Evolutionary conservation across 2,329 filamentous ascomycete species (phyloP).

Genomic region (Cladosporium sp.): DNA sequence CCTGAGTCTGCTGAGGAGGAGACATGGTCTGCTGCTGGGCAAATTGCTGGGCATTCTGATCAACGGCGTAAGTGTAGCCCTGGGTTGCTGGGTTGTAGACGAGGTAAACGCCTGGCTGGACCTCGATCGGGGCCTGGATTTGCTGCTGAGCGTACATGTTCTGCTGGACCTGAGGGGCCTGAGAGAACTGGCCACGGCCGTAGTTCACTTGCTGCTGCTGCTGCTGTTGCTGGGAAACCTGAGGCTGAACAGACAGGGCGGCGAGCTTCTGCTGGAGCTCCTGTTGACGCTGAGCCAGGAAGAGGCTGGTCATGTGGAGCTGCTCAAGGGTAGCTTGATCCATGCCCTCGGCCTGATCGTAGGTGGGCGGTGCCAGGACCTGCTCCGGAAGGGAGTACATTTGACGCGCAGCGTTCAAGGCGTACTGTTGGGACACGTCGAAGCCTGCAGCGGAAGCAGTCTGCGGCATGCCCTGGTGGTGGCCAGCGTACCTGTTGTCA

Average conservation of each 20-base stretch:
- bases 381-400: slow-evolving; percentile 75
- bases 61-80: slow-evolving; percentile 75
- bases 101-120: slow-evolving; percentile 72
- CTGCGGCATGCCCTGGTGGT: slow-evolving; percentile 49
- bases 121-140: slow-evolving; percentile 60
- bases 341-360: slow-evolving; percentile 67
- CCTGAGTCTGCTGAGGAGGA: slow-evolving; percentile 26
- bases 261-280: slow-evolving; percentile 89
- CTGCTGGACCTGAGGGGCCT: slow-evolving; percentile 49
- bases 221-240: slow-evolving; percentile 43
- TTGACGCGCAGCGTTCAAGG: slow-evolving; percentile 47
- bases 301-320: slow-evolving; percentile 84
- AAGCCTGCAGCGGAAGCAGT: slow-evolving; percentile 53
- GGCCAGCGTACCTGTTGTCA: slow-evolving; percentile 35
- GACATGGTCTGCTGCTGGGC: slow-evolving; percentile 30
- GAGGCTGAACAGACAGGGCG: slow-evolving; percentile 73
- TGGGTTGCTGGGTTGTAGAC: slow-evolving; percentile 84
- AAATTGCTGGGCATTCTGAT: slow-evolving; percentile 56
- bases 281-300: slow-evolving; percentile 91
- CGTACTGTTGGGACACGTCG: slow-evolving; percentile 40
- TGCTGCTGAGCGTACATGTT: slow-evolving; percentile 63
- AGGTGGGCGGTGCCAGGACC: slow-evolving; percentile 75
- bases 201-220: slow-evolving; percentile 18
- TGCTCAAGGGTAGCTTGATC: slow-evolving; percentile 85
- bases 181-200: slow-evolving; percentile 38